Evolutionary conservation across 345 rosid genomes (phyloP), one percentile per base, ranked within the genome.

Genomic region (Salix brachista): DNA sequence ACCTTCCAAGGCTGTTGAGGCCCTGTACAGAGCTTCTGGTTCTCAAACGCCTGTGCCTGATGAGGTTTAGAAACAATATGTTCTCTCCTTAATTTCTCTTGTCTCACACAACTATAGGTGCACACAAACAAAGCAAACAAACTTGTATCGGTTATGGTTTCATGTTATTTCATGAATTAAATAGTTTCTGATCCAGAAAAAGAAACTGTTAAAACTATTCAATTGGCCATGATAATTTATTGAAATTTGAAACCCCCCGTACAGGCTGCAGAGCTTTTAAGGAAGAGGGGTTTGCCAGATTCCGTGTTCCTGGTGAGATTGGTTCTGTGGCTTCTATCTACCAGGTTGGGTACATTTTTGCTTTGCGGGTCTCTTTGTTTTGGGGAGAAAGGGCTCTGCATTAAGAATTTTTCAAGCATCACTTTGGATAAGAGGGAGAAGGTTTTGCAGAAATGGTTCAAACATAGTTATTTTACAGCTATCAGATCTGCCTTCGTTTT

Each of bases 311-410:
- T 87, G 71, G 67, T 82, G 48, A 86, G 98, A 65, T 46, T 78
- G 14, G 84, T 89, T 12, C 25, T 91, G 30, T 16, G 84, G 77
- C 12, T 85, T 10, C 84, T 94, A 50, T 86, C 89, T 7, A 91
- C 97, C 1, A 86, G 91, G 84, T 8, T 94, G 66, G 98, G 98
- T 19, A 91, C 94, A 0, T 32, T 91, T 11, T 34, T 94, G 75
- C 83, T 94, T 0, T 90, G 95, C 68, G 97, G 98, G 50, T 77
- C 82, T 4, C 86, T 85, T 1, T 84, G 92, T 84, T 65, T 86
- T 19, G 85, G 70, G 7, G 6, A 66, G 18, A 85, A 74, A 65
- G 85, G 91, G 93, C 92, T 96, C 0, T 89, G 32, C 39, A 66
- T 91, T 2, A 85, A 87, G 42, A 80, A 61, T 56, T 94, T 92